phyloP scores from a whole-genome alignment of 768 basidiomycete genomes.

The Suillus tomentosus region DNA sequence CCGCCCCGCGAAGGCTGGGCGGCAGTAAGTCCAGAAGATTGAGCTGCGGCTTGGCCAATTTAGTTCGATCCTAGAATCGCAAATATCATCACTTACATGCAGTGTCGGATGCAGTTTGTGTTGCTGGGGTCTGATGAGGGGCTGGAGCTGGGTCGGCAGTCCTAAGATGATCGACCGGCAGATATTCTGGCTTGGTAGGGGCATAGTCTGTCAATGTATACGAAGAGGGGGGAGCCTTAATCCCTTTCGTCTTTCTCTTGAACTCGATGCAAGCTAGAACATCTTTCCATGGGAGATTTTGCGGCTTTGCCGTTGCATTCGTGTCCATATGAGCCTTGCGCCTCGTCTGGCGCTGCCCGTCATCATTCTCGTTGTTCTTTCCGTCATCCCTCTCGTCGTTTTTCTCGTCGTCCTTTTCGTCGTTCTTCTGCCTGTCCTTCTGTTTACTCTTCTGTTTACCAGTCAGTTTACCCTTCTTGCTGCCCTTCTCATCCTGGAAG shows the following conservation, averaged over 20 bases:
- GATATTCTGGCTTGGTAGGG: background rate
- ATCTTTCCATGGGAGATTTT: background rate
- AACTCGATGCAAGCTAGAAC: background rate
- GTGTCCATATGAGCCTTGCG: background rate
- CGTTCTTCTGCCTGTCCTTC: too few species aligned
- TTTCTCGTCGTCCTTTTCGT: too few species aligned
- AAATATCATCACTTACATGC: background rate
- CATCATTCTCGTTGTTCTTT: too few species aligned
- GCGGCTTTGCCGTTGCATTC: background rate
- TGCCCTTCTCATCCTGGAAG: background rate
- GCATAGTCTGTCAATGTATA: background rate
- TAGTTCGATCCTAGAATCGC: background rate
- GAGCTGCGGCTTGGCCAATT: background rate
- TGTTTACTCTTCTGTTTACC: background rate
- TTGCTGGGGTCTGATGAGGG: background rate
- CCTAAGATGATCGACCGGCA: background rate
- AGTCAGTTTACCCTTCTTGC: background rate
- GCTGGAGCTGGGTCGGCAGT: background rate
- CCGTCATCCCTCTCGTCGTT: background rate
- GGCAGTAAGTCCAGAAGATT: background rate
- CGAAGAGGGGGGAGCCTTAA: background rate
- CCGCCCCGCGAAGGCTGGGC: background rate
- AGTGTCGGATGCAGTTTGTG: background rate
- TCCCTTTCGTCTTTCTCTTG: background rate
- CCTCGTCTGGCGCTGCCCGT: too few species aligned